Conservation (phyloP, 129 eudicot species). For the Pulicaria dysenterica region DNA sequence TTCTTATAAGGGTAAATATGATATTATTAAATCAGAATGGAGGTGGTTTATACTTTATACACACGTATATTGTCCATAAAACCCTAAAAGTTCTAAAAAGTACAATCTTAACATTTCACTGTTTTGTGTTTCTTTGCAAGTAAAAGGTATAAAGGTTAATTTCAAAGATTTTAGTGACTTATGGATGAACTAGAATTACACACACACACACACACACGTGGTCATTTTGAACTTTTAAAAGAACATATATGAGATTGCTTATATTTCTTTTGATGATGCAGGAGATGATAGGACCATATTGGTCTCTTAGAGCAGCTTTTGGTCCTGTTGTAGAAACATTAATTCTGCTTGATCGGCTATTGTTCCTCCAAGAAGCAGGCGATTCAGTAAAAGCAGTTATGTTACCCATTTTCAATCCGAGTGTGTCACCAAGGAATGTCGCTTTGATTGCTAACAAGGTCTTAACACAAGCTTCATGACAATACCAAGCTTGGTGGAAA, state of each 20-base stretch:
- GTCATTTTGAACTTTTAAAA: background rate
- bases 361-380: constrained; percentile 79
- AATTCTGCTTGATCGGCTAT: constrained; percentile 72
- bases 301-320: constrained; percentile 79
- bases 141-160: too few relatives aligned
- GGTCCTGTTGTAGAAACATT: constrained; percentile 89
- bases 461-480: background rate
- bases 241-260: background rate
- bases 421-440: constrained; percentile 78
- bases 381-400: constrained; percentile 40
- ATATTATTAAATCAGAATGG: background rate
- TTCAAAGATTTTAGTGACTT: too few relatives aligned
- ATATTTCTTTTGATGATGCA: constrained; percentile 31
- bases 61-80: too few relatives aligned
- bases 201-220: too few relatives aligned
- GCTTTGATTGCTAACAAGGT: constrained; percentile 74
- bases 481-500: background rate
- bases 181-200: too few relatives aligned
- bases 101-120: too few relatives aligned
- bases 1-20: background rate
- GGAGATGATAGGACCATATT: constrained; percentile 83
- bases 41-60: too few relatives aligned
- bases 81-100: too few relatives aligned
- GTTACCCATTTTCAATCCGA: constrained; percentile 79
- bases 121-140: too few relatives aligned